These are phyloP conservation scores for Plasmodium relictum DNA, from an alignment of 169 alveolate genomes.

Conservation along the genomic window DNA sequence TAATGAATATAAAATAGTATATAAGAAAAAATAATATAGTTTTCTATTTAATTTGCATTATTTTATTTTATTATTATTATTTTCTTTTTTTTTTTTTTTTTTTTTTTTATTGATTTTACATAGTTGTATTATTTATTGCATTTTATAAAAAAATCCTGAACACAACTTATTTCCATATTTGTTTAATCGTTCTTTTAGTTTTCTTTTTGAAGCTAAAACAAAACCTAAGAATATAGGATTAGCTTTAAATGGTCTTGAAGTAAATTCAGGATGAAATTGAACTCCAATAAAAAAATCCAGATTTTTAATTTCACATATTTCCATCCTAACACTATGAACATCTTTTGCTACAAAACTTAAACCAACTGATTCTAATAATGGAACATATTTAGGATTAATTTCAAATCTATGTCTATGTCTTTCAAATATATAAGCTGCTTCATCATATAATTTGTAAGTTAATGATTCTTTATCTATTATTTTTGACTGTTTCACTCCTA, in stretches of 20 bases:
- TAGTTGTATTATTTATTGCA: neutral
- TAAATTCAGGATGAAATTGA: constrained; percentile 97
- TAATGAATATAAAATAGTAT: no score
- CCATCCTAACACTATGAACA: constrained; percentile 92
- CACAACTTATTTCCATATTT: constrained; percentile 79
- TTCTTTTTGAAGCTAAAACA: constrained; percentile 88
- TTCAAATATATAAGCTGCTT: constrained; percentile 89
- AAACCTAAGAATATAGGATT: constrained; percentile 91
- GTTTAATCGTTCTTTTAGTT: constrained; percentile 79
- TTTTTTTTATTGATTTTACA: neutral
- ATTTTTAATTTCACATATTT: constrained; percentile 88
- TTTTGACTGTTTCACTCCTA: constrained; percentile 92
- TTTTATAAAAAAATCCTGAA: constrained; percentile 79
- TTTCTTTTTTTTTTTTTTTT: constrained; percentile 17
- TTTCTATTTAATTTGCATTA: no score
- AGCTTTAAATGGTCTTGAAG: constrained; percentile 91
- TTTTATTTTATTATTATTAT: no score
- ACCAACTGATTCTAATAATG: constrained; percentile 90
- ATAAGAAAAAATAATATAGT: no score
- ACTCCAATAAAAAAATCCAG: constrained; percentile 95
- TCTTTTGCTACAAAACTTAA: constrained; percentile 92
- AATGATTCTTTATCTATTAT: constrained; percentile 90
- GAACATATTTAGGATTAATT: constrained; percentile 92
- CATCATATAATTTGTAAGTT: constrained; percentile 92
- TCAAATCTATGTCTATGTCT: constrained; percentile 97